These are phyloP conservation scores for Usnea hakonensis DNA, from an alignment of 495 filamentous ascomycete genomes.

Conservation along the genomic window DNA sequence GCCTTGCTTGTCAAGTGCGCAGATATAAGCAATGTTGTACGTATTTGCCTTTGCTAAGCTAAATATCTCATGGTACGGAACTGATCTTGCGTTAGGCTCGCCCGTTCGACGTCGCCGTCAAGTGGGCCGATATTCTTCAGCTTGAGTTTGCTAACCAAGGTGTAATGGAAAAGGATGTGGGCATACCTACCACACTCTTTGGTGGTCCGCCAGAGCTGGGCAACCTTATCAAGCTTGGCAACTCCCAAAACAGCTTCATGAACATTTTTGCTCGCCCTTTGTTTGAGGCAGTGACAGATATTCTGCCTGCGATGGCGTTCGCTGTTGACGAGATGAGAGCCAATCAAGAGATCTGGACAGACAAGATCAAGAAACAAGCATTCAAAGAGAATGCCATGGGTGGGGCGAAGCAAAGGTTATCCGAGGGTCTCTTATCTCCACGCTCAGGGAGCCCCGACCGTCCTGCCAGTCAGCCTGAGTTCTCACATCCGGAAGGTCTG, in stretches of 20 bases:
- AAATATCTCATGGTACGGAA: constrained; percentile 6
- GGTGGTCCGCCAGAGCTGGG: constrained; percentile 76
- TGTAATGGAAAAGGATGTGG: constrained; percentile 79
- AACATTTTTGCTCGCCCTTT: constrained; percentile 87
- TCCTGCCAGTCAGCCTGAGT: constrained; percentile 21
- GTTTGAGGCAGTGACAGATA: constrained; percentile 75
- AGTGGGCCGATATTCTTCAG: constrained; percentile 85
- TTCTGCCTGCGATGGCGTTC: constrained; percentile 76
- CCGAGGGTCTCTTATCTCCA: constrained; percentile 17
- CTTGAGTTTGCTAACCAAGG: constrained; percentile 93
- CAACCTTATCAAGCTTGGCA: constrained; percentile 69
- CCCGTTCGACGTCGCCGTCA: constrained; percentile 67
- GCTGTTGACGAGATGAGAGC: constrained; percentile 67
- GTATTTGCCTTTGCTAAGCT: constrained; percentile 25
- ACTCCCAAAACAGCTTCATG: constrained; percentile 91
- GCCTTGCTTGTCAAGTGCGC: constrained; percentile 94
- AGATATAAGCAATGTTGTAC: constrained; percentile 95
- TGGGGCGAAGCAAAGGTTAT: constrained; percentile 3
- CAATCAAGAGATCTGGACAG: constrained; percentile 65
- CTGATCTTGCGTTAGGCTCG: constrained; percentile 54
- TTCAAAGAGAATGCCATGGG: constrained; percentile 3
- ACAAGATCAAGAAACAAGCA: constrained; percentile 26
- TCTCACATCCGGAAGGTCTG: constrained; percentile 26
- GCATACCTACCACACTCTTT: constrained; percentile 78
- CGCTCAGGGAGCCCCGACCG: constrained; percentile 23